A percentile compares a stretch with the other conserved stretches of the same genome.
Conservation (phyloP, 2,329 filamentous ascomycete species). For the Cadophora gregata region DNA sequence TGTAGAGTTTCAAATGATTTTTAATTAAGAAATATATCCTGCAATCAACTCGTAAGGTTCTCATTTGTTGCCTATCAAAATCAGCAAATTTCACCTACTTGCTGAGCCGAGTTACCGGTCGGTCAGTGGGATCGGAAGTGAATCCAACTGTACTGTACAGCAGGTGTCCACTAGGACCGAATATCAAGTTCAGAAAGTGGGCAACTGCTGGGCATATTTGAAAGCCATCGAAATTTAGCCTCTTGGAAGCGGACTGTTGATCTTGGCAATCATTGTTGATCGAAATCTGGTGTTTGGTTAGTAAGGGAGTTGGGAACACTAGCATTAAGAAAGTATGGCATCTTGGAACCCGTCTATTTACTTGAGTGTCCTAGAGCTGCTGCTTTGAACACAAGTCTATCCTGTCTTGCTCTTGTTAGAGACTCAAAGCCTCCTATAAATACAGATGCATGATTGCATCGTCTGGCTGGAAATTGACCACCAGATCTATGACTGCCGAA, state of each 20-base stretch:
- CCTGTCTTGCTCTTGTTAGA: not conserved
- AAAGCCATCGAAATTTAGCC: not conserved
- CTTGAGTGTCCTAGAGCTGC: not conserved
- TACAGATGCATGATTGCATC: not conserved
- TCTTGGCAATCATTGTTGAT: not conserved
- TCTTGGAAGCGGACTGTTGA: not conserved
- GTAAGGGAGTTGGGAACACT: not conserved
- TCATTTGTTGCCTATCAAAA: too few relatives aligned
- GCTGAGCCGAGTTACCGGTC: constrained; percentile 5
- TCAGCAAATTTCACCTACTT: too few relatives aligned
- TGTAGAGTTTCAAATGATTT: too few relatives aligned
- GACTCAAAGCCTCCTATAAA: not conserved
- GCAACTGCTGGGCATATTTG: not conserved
- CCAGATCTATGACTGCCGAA: not conserved
- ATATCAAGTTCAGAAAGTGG: not conserved
- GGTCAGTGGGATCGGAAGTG: not conserved
- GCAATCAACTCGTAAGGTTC: too few relatives aligned
- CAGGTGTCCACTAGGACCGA: too few relatives aligned
- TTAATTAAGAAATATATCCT: too few relatives aligned
- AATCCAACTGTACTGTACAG: not conserved
- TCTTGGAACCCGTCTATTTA: not conserved
- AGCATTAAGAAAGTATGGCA: not conserved
- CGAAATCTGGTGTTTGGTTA: not conserved
- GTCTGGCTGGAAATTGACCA: not conserved
- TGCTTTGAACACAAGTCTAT: not conserved